These are phyloP conservation scores for Phytophthora nicotianae DNA, from an alignment of 352 stramenopile species.

Conservation along the genomic window DNA sequence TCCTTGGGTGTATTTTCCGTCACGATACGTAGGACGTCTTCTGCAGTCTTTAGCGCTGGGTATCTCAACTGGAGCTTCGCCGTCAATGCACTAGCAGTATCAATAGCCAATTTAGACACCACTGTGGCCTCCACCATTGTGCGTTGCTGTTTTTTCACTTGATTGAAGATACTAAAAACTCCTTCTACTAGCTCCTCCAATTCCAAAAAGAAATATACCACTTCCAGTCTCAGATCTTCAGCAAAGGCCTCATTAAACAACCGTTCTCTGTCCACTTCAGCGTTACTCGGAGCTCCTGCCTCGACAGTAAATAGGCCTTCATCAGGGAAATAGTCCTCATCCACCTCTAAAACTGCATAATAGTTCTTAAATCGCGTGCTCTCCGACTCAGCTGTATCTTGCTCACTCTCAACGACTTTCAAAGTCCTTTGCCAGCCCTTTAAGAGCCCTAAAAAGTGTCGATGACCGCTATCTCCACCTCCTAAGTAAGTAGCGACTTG, in stretches of 20 bases:
- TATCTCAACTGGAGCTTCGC: constrained; percentile 33
- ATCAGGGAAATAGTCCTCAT: constrained; percentile 12
- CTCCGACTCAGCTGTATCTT: neutral
- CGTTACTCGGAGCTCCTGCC: neutral
- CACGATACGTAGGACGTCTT: constrained; percentile 30
- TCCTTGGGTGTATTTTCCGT: neutral
- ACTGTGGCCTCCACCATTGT: constrained; percentile 45
- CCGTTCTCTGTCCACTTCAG: constrained; percentile 3
- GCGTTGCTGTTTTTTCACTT: constrained; percentile 40
- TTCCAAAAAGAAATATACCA: neutral
- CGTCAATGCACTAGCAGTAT: constrained; percentile 20
- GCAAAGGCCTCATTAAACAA: constrained; percentile 31
- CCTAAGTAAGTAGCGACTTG: constrained; percentile 21
- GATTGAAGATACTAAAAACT: constrained; percentile 32
- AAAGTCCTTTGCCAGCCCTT: constrained; percentile 2
- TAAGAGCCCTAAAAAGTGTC: constrained; percentile 11
- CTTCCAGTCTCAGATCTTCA: neutral
- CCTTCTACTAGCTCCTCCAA: constrained; percentile 26
- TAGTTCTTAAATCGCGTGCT: constrained; percentile 23
- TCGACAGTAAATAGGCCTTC: neutral
- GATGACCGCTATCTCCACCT: neutral
- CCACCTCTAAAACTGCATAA: constrained; percentile 13
- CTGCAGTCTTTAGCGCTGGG: constrained; percentile 17
- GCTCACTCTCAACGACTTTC: neutral
- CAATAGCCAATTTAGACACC: constrained; percentile 37